These are phyloP conservation scores for Coemansia sp. DNA, from an alignment of 192 early-diverging fungal genomes.

Conservation along the genomic window DNA sequence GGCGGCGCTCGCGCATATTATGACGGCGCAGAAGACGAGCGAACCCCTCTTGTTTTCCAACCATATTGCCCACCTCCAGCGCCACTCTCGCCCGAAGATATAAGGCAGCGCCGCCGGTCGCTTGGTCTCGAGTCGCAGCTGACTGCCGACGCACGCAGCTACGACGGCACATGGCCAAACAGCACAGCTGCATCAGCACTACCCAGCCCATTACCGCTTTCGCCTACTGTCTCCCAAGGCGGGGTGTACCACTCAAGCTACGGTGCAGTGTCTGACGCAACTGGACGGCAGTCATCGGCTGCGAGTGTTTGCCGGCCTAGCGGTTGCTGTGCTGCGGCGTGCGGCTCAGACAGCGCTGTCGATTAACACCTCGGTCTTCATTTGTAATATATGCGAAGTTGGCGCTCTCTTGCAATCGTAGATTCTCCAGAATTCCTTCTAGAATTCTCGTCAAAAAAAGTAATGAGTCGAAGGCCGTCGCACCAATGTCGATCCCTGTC, in stretches of 20 bases:
- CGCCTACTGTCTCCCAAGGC: not conserved
- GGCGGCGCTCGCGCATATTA: not conserved
- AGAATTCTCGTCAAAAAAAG: constrained; percentile 1
- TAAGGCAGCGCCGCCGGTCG: constrained; percentile 42
- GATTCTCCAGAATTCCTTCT: not conserved
- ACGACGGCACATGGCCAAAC: not conserved
- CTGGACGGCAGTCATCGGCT: not conserved
- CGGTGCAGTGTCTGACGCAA: not conserved
- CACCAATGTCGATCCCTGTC: not conserved
- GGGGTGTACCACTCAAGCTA: not conserved
- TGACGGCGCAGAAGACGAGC: constrained; percentile 11
- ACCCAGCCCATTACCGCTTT: not conserved
- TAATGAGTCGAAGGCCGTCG: not conserved
- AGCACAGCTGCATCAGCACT: not conserved
- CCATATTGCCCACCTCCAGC: constrained; percentile 45
- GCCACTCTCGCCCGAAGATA: constrained; percentile 48
- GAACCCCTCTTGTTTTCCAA: constrained; percentile 16
- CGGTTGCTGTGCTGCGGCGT: not conserved
- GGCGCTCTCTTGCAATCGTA: not conserved
- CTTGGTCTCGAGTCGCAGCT: constrained; percentile 33
- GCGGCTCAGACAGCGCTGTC: not conserved
- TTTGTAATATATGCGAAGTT: not conserved
- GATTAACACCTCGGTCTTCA: not conserved
- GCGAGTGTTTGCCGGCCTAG: not conserved
- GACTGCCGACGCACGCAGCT: constrained; percentile 15